Evolutionary conservation across 192 early-diverging fungal genomes (phyloP).

Genomic region (Entomortierella beljakovae): DNA sequence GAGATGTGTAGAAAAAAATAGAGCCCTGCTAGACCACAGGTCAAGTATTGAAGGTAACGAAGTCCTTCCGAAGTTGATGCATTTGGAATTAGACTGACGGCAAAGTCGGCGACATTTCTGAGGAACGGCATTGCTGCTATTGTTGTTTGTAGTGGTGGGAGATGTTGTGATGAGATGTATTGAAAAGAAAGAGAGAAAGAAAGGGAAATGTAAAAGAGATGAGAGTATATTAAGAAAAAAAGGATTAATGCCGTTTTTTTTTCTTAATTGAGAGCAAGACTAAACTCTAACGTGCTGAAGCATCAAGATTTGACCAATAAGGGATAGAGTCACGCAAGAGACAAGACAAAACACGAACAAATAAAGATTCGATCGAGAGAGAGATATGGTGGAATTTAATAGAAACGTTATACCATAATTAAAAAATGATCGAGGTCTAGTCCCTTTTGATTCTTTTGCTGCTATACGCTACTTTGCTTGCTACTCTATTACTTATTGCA

Average conservation of each 20-base stretch:
- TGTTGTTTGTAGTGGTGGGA: not conserved
- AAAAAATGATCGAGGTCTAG: too few relatives aligned
- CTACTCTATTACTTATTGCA: conserved; percentile 22
- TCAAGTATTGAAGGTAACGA: conserved; percentile 20
- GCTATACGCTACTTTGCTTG: not conserved
- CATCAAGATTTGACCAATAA: too few relatives aligned
- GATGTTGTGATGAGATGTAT: not conserved
- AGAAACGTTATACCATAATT: too few relatives aligned
- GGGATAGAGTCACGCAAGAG: too few relatives aligned
- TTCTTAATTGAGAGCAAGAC: too few relatives aligned
- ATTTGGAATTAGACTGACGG: conserved; percentile 7
- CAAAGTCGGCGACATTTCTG: not conserved
- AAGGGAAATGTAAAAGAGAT: not conserved
- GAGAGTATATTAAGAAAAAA: not conserved
- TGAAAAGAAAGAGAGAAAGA: conserved; percentile 8
- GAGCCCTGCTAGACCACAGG: conserved; percentile 1
- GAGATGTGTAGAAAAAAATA: conserved; percentile 21
- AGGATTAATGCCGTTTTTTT: too few relatives aligned
- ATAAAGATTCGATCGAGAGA: too few relatives aligned
- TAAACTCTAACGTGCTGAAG: not conserved
- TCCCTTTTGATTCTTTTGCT: not conserved
- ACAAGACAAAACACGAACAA: too few relatives aligned
- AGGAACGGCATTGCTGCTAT: not conserved
- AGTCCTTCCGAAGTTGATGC: conserved; percentile 10
- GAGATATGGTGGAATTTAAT: too few relatives aligned